Evolutionary conservation across 805 yeast species (phyloP).

Genomic region (Metschnikowia sp.): DNA sequence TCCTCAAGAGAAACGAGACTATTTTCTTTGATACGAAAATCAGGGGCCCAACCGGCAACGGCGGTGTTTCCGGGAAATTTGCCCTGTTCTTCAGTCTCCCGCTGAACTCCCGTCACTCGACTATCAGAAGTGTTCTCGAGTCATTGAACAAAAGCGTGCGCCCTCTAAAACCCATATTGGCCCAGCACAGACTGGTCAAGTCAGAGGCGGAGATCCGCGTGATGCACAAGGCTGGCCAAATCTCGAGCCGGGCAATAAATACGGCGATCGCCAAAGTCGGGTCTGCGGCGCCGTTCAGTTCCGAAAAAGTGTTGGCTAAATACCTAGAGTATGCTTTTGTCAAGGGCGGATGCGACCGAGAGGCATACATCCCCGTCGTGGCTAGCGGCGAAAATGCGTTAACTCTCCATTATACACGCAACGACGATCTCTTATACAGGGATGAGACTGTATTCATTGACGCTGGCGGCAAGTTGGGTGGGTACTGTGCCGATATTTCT

Average conservation of each 20-base stretch:
- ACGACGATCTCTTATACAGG: conserved; percentile 73
- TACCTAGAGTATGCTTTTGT: conserved; percentile 80
- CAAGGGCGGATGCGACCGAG: conserved; percentile 82
- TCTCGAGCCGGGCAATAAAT: conserved; percentile 81
- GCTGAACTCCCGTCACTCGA: conserved; percentile 7
- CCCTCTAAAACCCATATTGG: conserved; percentile 42
- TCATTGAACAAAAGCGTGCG: conserved; percentile 35
- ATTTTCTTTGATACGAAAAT: conserved; percentile 53
- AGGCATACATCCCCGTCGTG: conserved; percentile 93
- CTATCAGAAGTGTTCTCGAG: conserved; percentile 21
- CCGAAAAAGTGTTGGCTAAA: conserved; percentile 77
- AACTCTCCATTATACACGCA: conserved; percentile 90
- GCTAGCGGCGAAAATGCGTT: conserved; percentile 91
- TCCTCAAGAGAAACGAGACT: conserved; percentile 47
- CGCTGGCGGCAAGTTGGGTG: conserved; percentile 92
- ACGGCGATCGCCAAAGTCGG: conserved; percentile 66
- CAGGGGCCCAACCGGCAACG: neutral
- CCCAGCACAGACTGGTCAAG: conserved; percentile 63
- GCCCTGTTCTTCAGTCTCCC: conserved; percentile 19
- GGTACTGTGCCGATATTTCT: conserved; percentile 93
- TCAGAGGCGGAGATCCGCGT: conserved; percentile 71
- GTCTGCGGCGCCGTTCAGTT: conserved; percentile 43
- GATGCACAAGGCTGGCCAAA: conserved; percentile 79
- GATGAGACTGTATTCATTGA: conserved; percentile 89
- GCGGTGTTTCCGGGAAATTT: conserved; percentile 9